Base-by-base conservation (phyloP, 768 basidiomycete species). In the Flagelloscypha sp. region DNA sequence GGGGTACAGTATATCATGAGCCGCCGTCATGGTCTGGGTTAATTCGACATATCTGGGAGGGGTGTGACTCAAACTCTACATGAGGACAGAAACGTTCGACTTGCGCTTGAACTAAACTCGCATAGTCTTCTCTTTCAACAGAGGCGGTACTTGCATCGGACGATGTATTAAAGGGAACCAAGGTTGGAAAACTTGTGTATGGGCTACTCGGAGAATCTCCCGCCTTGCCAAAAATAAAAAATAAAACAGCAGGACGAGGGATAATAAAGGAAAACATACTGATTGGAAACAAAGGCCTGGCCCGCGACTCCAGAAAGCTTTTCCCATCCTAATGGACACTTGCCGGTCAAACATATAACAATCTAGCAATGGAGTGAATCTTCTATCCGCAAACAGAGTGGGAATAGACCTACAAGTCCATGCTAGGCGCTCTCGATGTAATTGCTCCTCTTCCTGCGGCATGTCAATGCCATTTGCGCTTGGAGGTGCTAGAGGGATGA, bases 331-430 rank as follows among this genome's bases (percentile, higher is more conserved):
- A 22, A 36, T 36, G 6, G 35, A 36, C 2, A 36, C 29, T 29
- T 29, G 24, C 17, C 35, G 22, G 29, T 36, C 35, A 18, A 36
- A 36, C 27, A 36, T 36, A 18, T 36, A 36, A 29, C 35, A 36
- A 36, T 36, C 35, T 36, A 28, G 18, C 35, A 24, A 36, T 8
- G 19, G 16, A 10, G n/a, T n/a, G n/a, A n/a, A n/a, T 8, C 35
- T 15, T 10, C 5, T 16, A 18, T 18, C 11, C 30, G 17, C 11
- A 27, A 15, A 17, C 8, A 23, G 16, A 6, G 24, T 17, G n/a
- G 20, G 12, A 3, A 7, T 11, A 8, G 17, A 28, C 35, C 18
- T 12, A 36, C 35, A 36, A 10, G 35, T 36, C 35, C 35, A 36
- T 13, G 35, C 35, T 17, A 36, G 27, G 19, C 24, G 24, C 35